Evolutionary conservation across 331 rosid genomes (phyloP).

Genomic region (Cucumis variabilis): DNA sequence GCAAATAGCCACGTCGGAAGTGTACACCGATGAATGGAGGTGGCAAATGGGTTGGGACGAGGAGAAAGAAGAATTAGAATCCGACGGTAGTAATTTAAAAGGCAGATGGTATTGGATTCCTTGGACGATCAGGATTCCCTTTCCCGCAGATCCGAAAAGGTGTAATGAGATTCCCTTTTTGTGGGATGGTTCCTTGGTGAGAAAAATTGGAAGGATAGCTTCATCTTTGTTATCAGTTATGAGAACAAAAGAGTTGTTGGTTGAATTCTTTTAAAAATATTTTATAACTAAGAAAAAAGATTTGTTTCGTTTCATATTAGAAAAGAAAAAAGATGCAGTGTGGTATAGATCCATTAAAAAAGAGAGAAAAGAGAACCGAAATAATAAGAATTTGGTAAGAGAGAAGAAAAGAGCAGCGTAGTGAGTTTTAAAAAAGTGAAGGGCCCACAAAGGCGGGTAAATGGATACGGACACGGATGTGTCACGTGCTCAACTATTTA

Average conservation of each 20-base stretch:
- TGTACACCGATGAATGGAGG: not conserved
- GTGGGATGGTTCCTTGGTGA: not conserved
- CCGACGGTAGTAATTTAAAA: not conserved
- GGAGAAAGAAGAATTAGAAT: not conserved
- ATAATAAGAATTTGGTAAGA: too few species aligned
- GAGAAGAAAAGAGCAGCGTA: too few species aligned
- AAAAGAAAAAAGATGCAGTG: too few species aligned
- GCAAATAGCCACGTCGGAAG: not conserved
- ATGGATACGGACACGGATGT: not conserved
- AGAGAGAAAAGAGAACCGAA: too few species aligned
- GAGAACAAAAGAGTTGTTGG: too few species aligned
- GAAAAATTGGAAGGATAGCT: not conserved
- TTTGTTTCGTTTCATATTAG: too few species aligned
- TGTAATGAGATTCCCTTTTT: not conserved
- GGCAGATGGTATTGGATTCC: not conserved
- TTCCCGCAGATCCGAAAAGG: not conserved
- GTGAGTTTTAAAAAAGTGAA: too few species aligned
- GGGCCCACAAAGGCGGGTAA: too few species aligned
- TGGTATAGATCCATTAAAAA: too few species aligned
- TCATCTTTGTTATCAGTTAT: not conserved
- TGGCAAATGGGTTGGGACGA: not conserved
- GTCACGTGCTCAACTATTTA: too few species aligned
- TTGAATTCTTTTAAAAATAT: too few species aligned
- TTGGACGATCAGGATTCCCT: constrained; percentile 20
- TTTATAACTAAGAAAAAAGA: too few species aligned